A percentile compares a stretch with the other conserved stretches of the same genome.
Evolutionary conservation across 495 filamentous ascomycete genomes (phyloP).

Genomic region (Penicillium canariense): DNA sequence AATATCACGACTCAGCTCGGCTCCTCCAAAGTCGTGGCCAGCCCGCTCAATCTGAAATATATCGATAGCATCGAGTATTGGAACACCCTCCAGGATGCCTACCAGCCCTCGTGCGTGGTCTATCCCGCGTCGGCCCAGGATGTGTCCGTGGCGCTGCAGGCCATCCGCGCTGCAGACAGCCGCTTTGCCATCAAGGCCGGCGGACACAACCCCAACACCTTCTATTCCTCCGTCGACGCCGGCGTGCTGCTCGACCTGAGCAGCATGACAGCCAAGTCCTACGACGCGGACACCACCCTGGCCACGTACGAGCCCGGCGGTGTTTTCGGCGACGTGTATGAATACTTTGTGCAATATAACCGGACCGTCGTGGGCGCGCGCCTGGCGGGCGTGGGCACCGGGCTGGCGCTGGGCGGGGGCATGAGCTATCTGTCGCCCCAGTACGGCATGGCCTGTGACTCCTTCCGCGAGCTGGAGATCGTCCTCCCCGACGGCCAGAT

Average conservation of each 20-base stretch:
- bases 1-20: slow-evolving; percentile 23
- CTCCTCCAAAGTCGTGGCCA: slow-evolving; percentile 23
- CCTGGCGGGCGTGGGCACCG: slow-evolving; percentile 32
- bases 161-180: slow-evolving; percentile 23
- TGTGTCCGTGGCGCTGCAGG: slow-evolving; percentile 27
- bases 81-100: slow-evolving; percentile 39
- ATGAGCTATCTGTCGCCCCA: slow-evolving; percentile 39
- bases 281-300: slow-evolving; percentile 29
- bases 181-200: slow-evolving; percentile 48
- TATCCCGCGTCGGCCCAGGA: slow-evolving; percentile 27
- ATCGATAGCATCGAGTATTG: slow-evolving; percentile 39
- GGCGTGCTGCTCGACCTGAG: slow-evolving; percentile 48
- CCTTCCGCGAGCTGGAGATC: slow-evolving; percentile 38
- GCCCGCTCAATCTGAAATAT: slow-evolving; percentile 16
- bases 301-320: slow-evolving; percentile 35
- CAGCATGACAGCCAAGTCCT: slow-evolving; percentile 25
- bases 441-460: slow-evolving; percentile 36
- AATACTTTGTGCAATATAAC: slow-evolving; percentile 28
- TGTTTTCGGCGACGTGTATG: slow-evolving; percentile 32
- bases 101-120: slow-evolving; percentile 34
- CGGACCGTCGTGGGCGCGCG: slow-evolving; percentile 35
- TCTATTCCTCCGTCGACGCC: slow-evolving; percentile 35
- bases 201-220: slow-evolving; percentile 44
- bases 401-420: slow-evolving; percentile 33
- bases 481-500: slow-evolving; percentile 51